Percentiles rank a stretch among this genome's conserved stretches.
Evolutionary conservation across 768 basidiomycete genomes (phyloP).

Genomic region (Chiua virens): DNA sequence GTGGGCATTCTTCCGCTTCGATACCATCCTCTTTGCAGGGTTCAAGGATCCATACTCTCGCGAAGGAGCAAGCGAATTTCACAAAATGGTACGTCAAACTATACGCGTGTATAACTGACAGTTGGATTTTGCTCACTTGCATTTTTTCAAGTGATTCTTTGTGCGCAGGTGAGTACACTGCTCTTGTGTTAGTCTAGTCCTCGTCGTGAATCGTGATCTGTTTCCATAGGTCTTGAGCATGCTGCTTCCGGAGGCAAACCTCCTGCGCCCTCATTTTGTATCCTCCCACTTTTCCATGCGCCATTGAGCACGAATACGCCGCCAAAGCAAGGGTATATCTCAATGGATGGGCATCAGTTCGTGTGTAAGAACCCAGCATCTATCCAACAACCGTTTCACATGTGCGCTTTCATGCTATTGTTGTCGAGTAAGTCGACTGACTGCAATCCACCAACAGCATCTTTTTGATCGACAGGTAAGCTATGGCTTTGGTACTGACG

Average conservation of each 20-base stretch:
- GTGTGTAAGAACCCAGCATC: slow-evolving; percentile 50
- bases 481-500: neutral
- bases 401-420: slow-evolving; percentile 40
- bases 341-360: slow-evolving; percentile 57
- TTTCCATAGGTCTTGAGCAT: slow-evolving; percentile 49
- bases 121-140: neutral
- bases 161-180: slow-evolving; percentile 43
- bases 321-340: slow-evolving; percentile 44
- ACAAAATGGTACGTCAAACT: slow-evolving; percentile 47
- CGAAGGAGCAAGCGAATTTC: slow-evolving; percentile 53
- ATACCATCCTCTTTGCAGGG: slow-evolving; percentile 32
- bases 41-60: slow-evolving; percentile 65
- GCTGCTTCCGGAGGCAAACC: slow-evolving; percentile 34
- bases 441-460: slow-evolving; percentile 3
- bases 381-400: slow-evolving; percentile 54
- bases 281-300: slow-evolving; percentile 53
- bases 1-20: neutral
- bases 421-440: neutral
- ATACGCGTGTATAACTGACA: too few species aligned
- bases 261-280: slow-evolving; percentile 52
- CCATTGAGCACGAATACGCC: slow-evolving; percentile 24
- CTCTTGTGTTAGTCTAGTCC: neutral
- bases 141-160: slow-evolving; percentile 44
- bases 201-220: neutral
- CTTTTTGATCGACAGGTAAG: slow-evolving; percentile 21